Evolutionary conservation across 306 rosid genomes (phyloP).

Genomic region (Crotalaria pallida): DNA sequence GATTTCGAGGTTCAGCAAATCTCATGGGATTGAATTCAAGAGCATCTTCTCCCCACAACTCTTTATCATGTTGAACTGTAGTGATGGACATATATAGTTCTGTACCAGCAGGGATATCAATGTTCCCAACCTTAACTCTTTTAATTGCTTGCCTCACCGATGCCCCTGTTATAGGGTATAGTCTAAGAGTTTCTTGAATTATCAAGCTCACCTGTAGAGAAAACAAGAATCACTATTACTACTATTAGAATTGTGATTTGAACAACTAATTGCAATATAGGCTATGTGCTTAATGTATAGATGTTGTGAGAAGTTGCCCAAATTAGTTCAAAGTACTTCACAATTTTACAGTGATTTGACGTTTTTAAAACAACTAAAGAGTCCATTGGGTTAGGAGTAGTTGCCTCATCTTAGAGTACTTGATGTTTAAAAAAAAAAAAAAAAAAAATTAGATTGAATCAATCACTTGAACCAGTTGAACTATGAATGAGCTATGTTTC

Average conservation of each 20-base stretch:
- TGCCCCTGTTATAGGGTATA: constrained; percentile 31
- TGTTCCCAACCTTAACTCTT: constrained; percentile 32
- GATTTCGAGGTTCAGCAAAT: constrained; percentile 40
- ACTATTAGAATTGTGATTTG: neutral
- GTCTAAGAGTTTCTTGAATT: constrained; percentile 51
- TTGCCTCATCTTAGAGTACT: neutral
- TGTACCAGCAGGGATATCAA: constrained; percentile 38
- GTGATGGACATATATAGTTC: constrained; percentile 23
- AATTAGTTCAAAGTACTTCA: no score
- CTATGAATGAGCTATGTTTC: no score
- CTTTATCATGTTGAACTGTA: constrained; percentile 36
- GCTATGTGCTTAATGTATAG: no score
- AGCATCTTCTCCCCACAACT: constrained; percentile 58
- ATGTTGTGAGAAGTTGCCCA: no score
- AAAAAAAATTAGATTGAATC: no score
- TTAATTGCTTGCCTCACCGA: constrained; percentile 28
- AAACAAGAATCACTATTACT: neutral
- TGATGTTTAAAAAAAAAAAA: no score
- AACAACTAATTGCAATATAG: no score
- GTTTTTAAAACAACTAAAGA: no score
- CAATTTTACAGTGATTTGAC: no score
- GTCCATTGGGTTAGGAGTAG: neutral
- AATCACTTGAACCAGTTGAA: no score
- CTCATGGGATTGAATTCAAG: constrained; percentile 48
- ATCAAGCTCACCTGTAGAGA: constrained; percentile 36